Conservation (phyloP, 768 basidiomycete genomes). For the Mycena belliarum region DNA sequence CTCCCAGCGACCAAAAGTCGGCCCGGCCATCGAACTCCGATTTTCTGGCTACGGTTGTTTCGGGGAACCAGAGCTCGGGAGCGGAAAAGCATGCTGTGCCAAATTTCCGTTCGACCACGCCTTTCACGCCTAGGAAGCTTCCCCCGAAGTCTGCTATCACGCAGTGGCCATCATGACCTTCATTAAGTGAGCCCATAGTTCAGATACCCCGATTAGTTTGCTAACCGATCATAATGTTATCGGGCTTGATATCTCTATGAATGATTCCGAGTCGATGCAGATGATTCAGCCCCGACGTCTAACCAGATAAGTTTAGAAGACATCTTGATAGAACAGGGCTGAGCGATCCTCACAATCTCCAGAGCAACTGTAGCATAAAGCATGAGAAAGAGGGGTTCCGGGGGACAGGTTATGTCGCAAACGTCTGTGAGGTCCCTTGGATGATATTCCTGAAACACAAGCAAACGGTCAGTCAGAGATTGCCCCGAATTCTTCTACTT, state of each 20-base stretch:
- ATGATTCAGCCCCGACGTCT: background rate
- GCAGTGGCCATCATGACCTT: background rate
- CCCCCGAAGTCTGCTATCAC: background rate
- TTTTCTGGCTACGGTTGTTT: background rate
- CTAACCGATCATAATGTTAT: background rate
- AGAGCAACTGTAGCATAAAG: background rate
- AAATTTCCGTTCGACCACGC: no score
- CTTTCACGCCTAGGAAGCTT: background rate
- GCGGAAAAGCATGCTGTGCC: no score
- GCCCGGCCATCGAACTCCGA: background rate
- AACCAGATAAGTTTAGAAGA: no score
- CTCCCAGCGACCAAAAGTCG: background rate
- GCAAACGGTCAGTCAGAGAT: background rate
- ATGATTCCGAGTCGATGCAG: background rate
- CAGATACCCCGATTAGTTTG: no score
- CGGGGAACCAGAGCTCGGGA: no score
- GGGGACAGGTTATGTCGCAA: background rate
- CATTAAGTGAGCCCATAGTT: no score
- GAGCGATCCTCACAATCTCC: background rate
- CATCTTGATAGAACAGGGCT: no score
- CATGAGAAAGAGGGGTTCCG: background rate
- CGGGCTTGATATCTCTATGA: slow-evolving; percentile 3
- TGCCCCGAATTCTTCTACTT: background rate
- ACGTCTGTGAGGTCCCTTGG: background rate
- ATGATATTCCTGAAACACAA: background rate